Conservation (phyloP, 139 green algal genomes). For the Bryopsis sp. region DNA sequence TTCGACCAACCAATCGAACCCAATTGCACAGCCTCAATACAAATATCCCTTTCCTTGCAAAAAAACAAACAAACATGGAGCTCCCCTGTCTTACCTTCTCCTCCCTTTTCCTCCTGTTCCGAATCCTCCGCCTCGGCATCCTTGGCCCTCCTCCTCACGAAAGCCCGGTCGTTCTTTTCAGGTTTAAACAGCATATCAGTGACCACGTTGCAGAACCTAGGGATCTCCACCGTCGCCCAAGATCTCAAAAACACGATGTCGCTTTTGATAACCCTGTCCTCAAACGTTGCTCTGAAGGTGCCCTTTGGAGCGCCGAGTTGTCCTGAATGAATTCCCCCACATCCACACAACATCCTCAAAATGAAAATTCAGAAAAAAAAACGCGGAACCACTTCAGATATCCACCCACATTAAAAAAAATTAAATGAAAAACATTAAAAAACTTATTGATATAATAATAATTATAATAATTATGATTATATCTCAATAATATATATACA, state of each 20-base stretch:
- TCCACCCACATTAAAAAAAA: too few relatives aligned
- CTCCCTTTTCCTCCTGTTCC: background rate
- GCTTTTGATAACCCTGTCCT: conserved; percentile 89
- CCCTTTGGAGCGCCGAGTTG: conserved; percentile 54
- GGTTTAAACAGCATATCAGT: conserved; percentile 70
- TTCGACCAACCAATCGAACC: too few relatives aligned
- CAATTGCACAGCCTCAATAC: background rate
- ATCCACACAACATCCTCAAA: too few relatives aligned
- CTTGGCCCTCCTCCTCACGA: background rate
- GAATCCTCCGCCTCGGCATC: background rate
- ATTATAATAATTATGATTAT: too few relatives aligned
- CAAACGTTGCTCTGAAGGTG: conserved; percentile 74
- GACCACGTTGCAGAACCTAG: conserved; percentile 86
- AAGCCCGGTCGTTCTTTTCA: conserved; percentile 6
- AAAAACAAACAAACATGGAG: too few relatives aligned
- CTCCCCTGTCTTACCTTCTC: background rate
- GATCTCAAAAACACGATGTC: conserved; percentile 91
- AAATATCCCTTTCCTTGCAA: background rate
- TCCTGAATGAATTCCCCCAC: too few relatives aligned
- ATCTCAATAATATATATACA: too few relatives aligned
- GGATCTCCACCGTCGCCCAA: conserved; percentile 88
- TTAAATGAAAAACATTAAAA: too few relatives aligned
- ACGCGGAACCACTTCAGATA: too few relatives aligned
- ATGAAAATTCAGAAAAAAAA: too few relatives aligned
- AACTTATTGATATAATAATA: too few relatives aligned